These are phyloP conservation scores for Xerocomus nothofagi DNA, from an alignment of 1,284 basidiomycete genomes.

Conservation along the genomic window DNA sequence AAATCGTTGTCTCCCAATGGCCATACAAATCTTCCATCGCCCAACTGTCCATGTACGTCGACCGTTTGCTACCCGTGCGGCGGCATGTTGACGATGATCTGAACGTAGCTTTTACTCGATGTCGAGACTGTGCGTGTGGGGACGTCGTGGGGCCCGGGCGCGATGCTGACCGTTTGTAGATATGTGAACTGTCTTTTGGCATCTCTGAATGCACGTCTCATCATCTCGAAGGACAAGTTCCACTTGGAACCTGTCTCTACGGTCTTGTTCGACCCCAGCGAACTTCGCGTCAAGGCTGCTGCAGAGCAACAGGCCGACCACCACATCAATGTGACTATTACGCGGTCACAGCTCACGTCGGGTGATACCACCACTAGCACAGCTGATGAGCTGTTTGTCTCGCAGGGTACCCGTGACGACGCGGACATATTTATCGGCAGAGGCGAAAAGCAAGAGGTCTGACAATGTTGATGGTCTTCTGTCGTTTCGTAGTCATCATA, in stretches of 20 bases:
- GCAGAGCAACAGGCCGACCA: too few species aligned
- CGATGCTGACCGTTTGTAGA: not conserved
- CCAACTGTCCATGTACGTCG: not conserved
- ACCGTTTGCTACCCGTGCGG: not conserved
- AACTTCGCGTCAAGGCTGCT: not conserved
- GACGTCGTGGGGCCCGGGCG: not conserved
- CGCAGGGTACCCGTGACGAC: not conserved
- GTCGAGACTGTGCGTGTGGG: not conserved
- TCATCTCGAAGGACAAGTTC: not conserved
- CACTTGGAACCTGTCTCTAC: not conserved
- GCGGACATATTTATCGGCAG: not conserved
- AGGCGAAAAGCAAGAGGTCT: not conserved
- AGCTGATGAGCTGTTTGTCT: not conserved
- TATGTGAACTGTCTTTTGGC: not conserved
- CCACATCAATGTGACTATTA: not conserved
- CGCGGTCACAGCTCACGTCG: not conserved
- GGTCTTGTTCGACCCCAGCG: not conserved
- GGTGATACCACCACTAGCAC: rapidly evolving
- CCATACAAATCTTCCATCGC: not conserved
- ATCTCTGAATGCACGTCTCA: not conserved
- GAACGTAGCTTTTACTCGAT: not conserved
- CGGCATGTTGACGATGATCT: not conserved
- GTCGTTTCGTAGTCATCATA: too few species aligned
- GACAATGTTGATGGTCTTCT: too few species aligned
- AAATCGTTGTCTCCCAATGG: not conserved